Evolutionary conservation across 371 early-diverging fungal genomes (phyloP).

Genomic region (Fennellomyces sp.): DNA sequence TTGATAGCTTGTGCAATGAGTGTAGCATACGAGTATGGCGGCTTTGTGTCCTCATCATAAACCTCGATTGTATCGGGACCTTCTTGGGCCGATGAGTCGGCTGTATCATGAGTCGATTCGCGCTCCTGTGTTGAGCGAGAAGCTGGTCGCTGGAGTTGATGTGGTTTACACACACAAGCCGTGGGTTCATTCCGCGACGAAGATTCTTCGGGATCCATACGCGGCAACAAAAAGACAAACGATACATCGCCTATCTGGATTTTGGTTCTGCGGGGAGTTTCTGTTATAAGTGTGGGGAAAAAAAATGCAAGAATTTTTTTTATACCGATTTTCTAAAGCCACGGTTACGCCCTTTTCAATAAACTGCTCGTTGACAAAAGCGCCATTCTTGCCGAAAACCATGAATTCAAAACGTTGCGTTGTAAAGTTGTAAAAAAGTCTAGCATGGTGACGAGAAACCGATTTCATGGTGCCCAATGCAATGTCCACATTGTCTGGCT

Average conservation of each 20-base stretch:
- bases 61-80: neutral
- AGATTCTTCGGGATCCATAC: conserved; percentile 44
- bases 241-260: conserved; percentile 82
- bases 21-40: conserved; percentile 86
- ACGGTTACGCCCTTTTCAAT: conserved; percentile 72
- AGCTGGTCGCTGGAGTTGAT: conserved; percentile 32
- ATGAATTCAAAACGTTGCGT: conserved; percentile 78
- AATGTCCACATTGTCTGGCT: conserved; percentile 68
- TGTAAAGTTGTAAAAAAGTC: conserved; percentile 84
- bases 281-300: neutral
- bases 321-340: conserved; percentile 68
- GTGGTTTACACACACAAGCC: conserved; percentile 36
- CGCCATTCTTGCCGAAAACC: conserved; percentile 89
- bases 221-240: conserved; percentile 75
- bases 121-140: neutral
- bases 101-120: neutral
- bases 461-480: conserved; percentile 82
- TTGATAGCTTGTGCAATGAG: conserved; percentile 88
- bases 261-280: conserved; percentile 59
- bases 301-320: neutral
- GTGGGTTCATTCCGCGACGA: conserved; percentile 20
- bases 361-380: conserved; percentile 80
- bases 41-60: conserved; percentile 44
- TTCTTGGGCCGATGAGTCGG: neutral
- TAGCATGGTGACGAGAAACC: conserved; percentile 82